Conservation (phyloP, 495 filamentous ascomycete genomes). For the Xeromyces bisporus region DNA sequence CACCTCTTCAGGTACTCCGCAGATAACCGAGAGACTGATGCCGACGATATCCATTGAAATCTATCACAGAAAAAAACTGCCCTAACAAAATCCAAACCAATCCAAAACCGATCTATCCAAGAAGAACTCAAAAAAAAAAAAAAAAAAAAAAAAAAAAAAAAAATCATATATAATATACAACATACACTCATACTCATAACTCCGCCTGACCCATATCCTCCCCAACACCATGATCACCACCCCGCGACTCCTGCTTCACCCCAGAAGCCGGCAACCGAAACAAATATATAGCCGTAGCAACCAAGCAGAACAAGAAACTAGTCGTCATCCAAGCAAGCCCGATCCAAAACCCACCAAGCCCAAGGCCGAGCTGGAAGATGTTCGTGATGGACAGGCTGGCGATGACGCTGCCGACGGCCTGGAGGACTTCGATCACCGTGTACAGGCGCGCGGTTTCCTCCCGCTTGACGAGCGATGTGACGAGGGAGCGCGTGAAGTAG, state of each 20-base stretch:
- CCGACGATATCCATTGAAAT: no score
- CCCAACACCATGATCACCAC: no score
- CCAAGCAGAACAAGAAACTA: conserved; percentile 22
- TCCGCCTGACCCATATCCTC: no score
- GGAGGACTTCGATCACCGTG: conserved; percentile 38
- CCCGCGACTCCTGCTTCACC: neutral
- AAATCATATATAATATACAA: no score
- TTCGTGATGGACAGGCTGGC: conserved; percentile 36
- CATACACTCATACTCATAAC: no score
- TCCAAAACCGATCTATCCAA: no score
- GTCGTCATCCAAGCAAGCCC: conserved; percentile 39
- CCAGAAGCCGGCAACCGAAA: conserved; percentile 19
- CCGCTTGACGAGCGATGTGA: conserved; percentile 34
- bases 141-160: no score
- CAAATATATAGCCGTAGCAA: conserved; percentile 21
- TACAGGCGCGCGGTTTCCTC: conserved; percentile 40
- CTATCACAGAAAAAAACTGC: no score
- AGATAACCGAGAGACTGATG: no score
- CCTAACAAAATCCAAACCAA: no score
- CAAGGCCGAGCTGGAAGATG: conserved; percentile 35
- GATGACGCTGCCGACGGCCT: conserved; percentile 36
- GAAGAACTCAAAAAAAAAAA: no score
- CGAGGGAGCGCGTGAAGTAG: conserved; percentile 30
- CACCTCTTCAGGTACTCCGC: no score
- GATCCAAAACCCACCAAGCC: conserved; percentile 32